Percentiles rank a stretch among this genome's conserved stretches.
Conservation (phyloP, 352 stramenopile genomes). For the Phytophthora macrochlamydospora region DNA sequence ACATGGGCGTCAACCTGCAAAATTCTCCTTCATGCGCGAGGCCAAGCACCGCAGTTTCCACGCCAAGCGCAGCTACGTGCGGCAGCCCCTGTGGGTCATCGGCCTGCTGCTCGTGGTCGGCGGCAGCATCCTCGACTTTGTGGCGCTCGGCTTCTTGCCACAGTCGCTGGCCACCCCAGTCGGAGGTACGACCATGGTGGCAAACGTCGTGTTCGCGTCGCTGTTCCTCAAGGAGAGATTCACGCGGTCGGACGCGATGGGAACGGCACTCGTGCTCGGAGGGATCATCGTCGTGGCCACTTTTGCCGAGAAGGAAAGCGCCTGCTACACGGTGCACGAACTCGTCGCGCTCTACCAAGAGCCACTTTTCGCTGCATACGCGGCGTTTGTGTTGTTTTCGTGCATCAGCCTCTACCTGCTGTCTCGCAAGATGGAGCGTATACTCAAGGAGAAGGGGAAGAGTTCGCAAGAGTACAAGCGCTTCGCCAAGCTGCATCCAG, state of each 20-base stretch:
- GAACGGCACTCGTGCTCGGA: constrained; percentile 66
- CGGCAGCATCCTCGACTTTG: constrained; percentile 78
- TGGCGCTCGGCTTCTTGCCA: constrained; percentile 76
- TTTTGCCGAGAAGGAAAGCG: constrained; percentile 79
- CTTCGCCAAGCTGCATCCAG: constrained; percentile 61
- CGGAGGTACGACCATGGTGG: constrained; percentile 82
- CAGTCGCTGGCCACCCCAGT: constrained; percentile 83
- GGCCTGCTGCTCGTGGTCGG: constrained; percentile 72
- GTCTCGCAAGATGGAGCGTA: constrained; percentile 48
- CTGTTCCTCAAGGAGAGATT: constrained; percentile 82
- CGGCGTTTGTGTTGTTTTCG: constrained; percentile 48
- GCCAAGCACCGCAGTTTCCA: constrained; percentile 56
- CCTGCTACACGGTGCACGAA: constrained; percentile 78
- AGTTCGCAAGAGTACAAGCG: constrained; percentile 57
- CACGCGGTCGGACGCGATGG: constrained; percentile 63
- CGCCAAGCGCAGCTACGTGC: constrained; percentile 74
- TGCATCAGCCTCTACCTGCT: constrained; percentile 45
- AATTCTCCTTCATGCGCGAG: constrained; percentile 90
- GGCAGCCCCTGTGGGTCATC: constrained; percentile 82
- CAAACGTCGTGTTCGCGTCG: constrained; percentile 84
- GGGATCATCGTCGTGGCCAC: constrained; percentile 81
- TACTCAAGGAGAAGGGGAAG: constrained; percentile 44
- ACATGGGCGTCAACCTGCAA: constrained; percentile 89
- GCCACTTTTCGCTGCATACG: constrained; percentile 71
- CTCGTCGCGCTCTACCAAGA: constrained; percentile 73